phyloP scores from a whole-genome alignment of 805 yeast genomes.

The Metschnikowia kofuensis region DNA sequence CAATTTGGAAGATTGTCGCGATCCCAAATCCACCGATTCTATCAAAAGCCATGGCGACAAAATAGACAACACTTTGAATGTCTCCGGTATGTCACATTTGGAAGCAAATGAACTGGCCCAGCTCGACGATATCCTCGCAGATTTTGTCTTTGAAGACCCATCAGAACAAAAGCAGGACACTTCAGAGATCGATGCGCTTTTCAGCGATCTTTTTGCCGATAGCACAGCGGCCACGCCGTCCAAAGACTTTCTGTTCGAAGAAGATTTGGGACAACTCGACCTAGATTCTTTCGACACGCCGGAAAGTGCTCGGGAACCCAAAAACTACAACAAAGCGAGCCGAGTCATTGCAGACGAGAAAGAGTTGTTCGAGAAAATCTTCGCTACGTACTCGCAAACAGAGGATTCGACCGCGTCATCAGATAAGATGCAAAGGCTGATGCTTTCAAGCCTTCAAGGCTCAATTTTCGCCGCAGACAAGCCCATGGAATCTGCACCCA shows the following conservation, averaged over 20 bases:
- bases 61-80: background rate
- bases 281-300: background rate
- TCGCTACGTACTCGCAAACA: slow-evolving; percentile 15
- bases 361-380: slow-evolving; percentile 15
- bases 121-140: slow-evolving; percentile 12
- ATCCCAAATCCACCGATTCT: too few relatives aligned
- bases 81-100: background rate
- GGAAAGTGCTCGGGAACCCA: background rate
- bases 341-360: slow-evolving; percentile 13
- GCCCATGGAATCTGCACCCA: background rate
- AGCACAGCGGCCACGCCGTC: background rate
- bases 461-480: slow-evolving; percentile 9
- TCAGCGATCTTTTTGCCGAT: slow-evolving; percentile 2
- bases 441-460: slow-evolving; percentile 16
- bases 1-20: too few relatives aligned
- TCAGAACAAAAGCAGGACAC: background rate
- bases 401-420: background rate
- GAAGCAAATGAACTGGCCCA: background rate
- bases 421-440: slow-evolving; percentile 9
- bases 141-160: slow-evolving; percentile 2
- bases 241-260: background rate
- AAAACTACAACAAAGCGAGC: background rate
- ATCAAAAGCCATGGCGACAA: background rate
- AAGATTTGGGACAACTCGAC: slow-evolving; percentile 6
- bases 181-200: slow-evolving; percentile 1